Evolutionary conservation across 2,329 filamentous ascomycete genomes (phyloP), one percentile per base, ranked within the genome.

Genomic region (Claviceps purpurea): DNA sequence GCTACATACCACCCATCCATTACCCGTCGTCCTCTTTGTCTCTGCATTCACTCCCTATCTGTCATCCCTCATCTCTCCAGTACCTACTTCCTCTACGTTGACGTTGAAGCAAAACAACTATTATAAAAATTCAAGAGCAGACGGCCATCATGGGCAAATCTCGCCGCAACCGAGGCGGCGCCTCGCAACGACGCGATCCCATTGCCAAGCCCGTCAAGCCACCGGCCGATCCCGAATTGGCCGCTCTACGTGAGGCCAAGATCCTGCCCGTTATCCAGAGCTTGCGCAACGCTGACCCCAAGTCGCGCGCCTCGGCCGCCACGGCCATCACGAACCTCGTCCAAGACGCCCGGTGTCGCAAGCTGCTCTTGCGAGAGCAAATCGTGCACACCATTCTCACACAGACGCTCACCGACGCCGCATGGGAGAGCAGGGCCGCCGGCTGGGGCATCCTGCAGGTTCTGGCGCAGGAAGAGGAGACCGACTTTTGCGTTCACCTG

Each of bases 391-490:
- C 77, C 50, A 64, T 86, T 44, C 72, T 85, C 54, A 79, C 74
- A 37, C 78, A 84, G 68, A 83, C 79, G 34, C 66, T 85, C 52
- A 81, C 79, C 24, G 82, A 86, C 61, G 68, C 74, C 40, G 78
- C 73, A 53, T 69, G 83, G 50, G 81, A 85, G 65, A 80, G 79
- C 58, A 73, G 78, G 47, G 77, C 80, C 44, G 78, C 81, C 20
- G 82, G 80, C n/a, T 86, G 82, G 82, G 76, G 77, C 13, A 82
- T 85, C 56, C 68, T 86, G 50, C 73, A 76, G 56, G 74, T 79
- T 43, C 70, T 86, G 50, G 77, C 76, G 2, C 70, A 77, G 56
- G 77, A 83, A 60, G 82, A 85, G 62, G 81, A 83, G 58, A 70
- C 76, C 13, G 82, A 84, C 59, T 85, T 85, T 54, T 82, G 79